Evolutionary conservation across 768 basidiomycete genomes (phyloP), one percentile per base, ranked within the genome.

Genomic region (Termitomyces sp.): DNA sequence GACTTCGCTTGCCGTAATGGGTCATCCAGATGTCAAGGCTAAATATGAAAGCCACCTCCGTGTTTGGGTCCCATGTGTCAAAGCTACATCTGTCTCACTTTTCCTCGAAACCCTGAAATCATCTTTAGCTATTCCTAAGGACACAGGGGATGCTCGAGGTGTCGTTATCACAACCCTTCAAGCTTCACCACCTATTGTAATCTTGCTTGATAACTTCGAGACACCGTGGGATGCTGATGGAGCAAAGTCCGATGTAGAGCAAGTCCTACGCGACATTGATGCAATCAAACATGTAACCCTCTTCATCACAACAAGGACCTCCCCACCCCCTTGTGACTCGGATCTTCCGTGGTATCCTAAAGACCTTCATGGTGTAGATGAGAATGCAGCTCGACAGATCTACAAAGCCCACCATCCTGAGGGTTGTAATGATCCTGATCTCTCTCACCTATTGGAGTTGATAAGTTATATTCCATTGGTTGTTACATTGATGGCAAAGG

Each of bases 201-300:
- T 78, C 20, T 54, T 77, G 16, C 63, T 78, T 10, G 76, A 78
- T 50, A 74, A 78, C 51, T 75, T 78, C 53, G 77, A 78, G 62
- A 74, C 75, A 1, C 67, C 71, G 5, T 76, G 75, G 76, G 64
- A 73, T 54, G 59, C 55, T 9, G 58, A 48, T 24, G 60, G 58
- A 5, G 61, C 45, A 22, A 53, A 63, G 26, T 66, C 74, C 43
- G 62, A 65, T 22, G 27, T 65, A 73, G 27, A 55, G 36, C 54
- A 39, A 16, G n/a, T 55, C 2, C 6, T 55, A 1, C 27, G 6
- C 9, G 53, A 53, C 9, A 43, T 53, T 5, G 8, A 42, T 16
- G 16, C 5, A 32, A 53, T 53, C 2, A 7, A 12, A 30, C 42
- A 51, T 33, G 42, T 53, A 10, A 53, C 53, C 5, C 5, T 53